These are phyloP conservation scores for Plectranthus barbatus DNA, from an alignment of 257 asterid genomes.

Conservation along the genomic window DNA sequence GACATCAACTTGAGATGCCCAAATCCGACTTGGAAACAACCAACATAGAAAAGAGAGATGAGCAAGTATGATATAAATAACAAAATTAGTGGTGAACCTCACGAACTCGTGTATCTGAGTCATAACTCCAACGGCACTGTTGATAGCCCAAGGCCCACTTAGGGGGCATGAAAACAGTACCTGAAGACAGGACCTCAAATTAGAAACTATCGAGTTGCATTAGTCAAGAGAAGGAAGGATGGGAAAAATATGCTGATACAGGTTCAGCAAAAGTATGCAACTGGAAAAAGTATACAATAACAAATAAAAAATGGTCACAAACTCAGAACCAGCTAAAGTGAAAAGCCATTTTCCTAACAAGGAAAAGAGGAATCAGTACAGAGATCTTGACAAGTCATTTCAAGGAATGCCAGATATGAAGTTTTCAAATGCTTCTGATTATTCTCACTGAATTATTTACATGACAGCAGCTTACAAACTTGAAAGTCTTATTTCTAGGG, in stretches of 20 bases:
- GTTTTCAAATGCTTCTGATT: neutral
- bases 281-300: neutral
- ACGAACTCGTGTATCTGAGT: conserved; percentile 68
- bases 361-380: neutral
- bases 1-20: neutral
- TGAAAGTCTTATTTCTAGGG: neutral
- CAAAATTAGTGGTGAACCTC: conserved; percentile 40
- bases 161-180: conserved; percentile 85
- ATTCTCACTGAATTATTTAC: too few species aligned
- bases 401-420: neutral
- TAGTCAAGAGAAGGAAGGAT: neutral
- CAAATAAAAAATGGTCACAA: neutral
- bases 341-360: neutral
- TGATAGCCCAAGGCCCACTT: conserved; percentile 95
- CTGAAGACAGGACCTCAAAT: conserved; percentile 23
- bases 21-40: neutral
- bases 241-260: neutral
- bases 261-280: neutral
- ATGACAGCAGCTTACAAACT: neutral
- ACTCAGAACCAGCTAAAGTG: neutral
- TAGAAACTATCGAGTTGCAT: conserved; percentile 11
- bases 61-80: neutral
- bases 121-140: conserved; percentile 91
- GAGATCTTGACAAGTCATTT: neutral
- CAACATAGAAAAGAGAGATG: neutral